Evolutionary conservation across 768 basidiomycete genomes (phyloP).

Genomic region (Exsudoporus frostii): DNA sequence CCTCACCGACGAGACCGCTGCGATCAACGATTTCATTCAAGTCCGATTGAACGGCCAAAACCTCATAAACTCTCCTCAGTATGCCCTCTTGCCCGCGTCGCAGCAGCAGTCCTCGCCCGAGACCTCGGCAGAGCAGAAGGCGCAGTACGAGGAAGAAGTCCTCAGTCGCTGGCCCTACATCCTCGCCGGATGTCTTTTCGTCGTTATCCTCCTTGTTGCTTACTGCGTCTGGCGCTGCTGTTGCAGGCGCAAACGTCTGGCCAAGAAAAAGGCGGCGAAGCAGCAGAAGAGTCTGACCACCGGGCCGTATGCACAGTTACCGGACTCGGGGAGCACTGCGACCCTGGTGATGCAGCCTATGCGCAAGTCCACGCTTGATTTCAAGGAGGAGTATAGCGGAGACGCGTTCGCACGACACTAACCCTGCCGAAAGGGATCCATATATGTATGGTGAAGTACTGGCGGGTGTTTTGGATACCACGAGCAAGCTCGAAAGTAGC

Average conservation of each 20-base stretch:
- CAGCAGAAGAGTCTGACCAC: conserved; percentile 10
- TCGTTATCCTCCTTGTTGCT: conserved; percentile 44
- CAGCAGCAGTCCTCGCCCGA: conserved; percentile 64
- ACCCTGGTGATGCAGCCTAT: conserved; percentile 31
- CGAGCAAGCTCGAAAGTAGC: conserved; percentile 28
- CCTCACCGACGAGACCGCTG: conserved; percentile 47
- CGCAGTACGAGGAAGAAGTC: conserved; percentile 57
- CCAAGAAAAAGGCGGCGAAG: conserved; percentile 20
- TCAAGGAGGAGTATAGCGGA: conserved; percentile 13
- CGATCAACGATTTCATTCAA: conserved; percentile 64
- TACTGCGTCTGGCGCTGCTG: conserved; percentile 62
- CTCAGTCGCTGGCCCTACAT: conserved; percentile 76
- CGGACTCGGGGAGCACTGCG: conserved; percentile 28
- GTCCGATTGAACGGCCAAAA: conserved; percentile 59
- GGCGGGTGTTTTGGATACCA: conserved; percentile 9
- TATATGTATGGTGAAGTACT: not conserved
- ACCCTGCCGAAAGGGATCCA: not conserved
- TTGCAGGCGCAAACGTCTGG: conserved; percentile 38
- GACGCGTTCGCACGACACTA: conserved; percentile 17
- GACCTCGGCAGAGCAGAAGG: conserved; percentile 62
- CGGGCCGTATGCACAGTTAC: conserved; percentile 24
- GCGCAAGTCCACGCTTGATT: conserved; percentile 16
- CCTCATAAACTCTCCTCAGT: conserved; percentile 50
- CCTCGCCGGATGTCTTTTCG: conserved; percentile 53
- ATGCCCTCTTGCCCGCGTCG: conserved; percentile 56